Evolutionary conservation across 768 basidiomycete species (phyloP).

Genomic region (Kwoniella newhampshirensis): DNA sequence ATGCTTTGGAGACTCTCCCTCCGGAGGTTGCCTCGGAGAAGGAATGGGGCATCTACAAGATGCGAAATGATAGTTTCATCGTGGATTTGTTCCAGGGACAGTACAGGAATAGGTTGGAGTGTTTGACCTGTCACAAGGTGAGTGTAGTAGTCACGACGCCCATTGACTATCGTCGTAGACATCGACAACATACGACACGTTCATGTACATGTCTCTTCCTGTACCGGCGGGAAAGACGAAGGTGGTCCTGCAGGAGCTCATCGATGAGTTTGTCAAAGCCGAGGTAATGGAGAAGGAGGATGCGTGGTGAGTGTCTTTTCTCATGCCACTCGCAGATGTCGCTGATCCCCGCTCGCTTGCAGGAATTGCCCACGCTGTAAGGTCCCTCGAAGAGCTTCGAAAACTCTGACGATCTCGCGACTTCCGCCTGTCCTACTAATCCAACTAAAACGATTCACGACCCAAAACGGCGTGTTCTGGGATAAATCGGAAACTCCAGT

Average conservation of each 20-base stretch:
- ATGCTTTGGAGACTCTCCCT: conserved; percentile 80
- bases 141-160: conserved; percentile 37
- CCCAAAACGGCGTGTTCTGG: conserved; percentile 61
- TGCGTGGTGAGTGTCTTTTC: conserved; percentile 68
- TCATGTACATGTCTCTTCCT: conserved; percentile 90
- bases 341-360: conserved; percentile 5
- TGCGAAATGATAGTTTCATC: conserved; percentile 86
- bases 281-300: conserved; percentile 90
- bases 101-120: conserved; percentile 83
- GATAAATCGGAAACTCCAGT: conserved; percentile 96
- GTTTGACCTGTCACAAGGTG: conserved; percentile 85
- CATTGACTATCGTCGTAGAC: too few relatives aligned
- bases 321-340: not conserved
- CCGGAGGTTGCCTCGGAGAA: conserved; percentile 83
- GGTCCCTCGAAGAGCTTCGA: conserved; percentile 76
- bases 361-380: conserved; percentile 98
- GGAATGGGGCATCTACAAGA: conserved; percentile 88
- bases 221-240: conserved; percentile 64
- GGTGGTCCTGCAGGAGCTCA: conserved; percentile 74
- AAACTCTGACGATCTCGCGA: conserved; percentile 83
- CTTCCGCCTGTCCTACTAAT: conserved; percentile 77
- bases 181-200: conserved; percentile 93
- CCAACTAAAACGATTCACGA: conserved; percentile 46
- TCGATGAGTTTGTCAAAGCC: conserved; percentile 84
- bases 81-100: conserved; percentile 99